Percentiles rank a stretch among this genome's conserved stretches.
phyloP scores from a whole-genome alignment of 768 basidiomycete genomes.

The Calocera cornea region DNA sequence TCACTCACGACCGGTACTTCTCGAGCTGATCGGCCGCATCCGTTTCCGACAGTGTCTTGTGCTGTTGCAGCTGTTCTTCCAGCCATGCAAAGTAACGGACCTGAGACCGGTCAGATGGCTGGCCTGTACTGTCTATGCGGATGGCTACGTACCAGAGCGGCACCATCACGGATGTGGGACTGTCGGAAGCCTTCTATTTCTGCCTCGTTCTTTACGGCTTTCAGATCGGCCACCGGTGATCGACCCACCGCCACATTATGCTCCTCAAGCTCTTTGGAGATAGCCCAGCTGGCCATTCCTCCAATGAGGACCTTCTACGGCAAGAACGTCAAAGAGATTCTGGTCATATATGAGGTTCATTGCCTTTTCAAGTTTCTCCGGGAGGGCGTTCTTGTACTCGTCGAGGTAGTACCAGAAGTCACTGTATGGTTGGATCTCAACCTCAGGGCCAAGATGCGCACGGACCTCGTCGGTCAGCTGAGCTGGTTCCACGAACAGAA shows the following conservation, averaged over 20 bases:
- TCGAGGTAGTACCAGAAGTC: constrained; percentile 48
- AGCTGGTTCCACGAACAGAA: constrained; percentile 52
- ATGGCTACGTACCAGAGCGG: constrained; percentile 39
- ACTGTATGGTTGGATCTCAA: constrained; percentile 60
- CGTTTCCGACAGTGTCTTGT: constrained; percentile 53
- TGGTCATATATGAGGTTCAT: background rate
- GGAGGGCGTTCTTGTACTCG: constrained; percentile 28
- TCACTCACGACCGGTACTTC: constrained; percentile 60
- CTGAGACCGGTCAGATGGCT: constrained; percentile 8
- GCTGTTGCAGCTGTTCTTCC: constrained; percentile 61
- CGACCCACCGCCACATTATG: constrained; percentile 46
- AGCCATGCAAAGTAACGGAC: constrained; percentile 90
- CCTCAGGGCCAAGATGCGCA: constrained; percentile 37
- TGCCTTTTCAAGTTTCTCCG: constrained; percentile 6
- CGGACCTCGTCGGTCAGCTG: constrained; percentile 40
- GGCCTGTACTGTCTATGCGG: background rate
- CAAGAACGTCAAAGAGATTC: background rate
- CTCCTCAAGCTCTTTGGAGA: constrained; percentile 68
- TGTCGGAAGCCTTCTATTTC: constrained; percentile 86
- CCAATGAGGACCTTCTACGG: constrained; percentile 62
- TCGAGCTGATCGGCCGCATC: constrained; percentile 69
- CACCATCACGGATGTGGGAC: constrained; percentile 79
- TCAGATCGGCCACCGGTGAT: constrained; percentile 67
- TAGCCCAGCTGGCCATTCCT: constrained; percentile 64
- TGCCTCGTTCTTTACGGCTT: constrained; percentile 63